phyloP scores from a whole-genome alignment of 2,329 filamentous ascomycete genomes.

The Xylaria sp. region DNA sequence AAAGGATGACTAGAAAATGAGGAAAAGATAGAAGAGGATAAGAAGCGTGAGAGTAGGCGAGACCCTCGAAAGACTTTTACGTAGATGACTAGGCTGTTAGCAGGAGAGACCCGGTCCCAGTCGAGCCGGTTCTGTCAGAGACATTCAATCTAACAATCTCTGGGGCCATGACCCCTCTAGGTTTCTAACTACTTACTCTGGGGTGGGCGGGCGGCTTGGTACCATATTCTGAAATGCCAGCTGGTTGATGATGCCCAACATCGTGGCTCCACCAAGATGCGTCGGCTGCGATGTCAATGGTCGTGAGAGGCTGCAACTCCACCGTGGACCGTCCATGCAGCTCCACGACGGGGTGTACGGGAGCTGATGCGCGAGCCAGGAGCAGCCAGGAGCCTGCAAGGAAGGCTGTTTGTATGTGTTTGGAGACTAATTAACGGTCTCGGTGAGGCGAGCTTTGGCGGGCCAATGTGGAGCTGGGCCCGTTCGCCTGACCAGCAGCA shows the following conservation, averaged over 20 bases:
- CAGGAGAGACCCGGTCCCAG: slow-evolving; percentile 27
- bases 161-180: slow-evolving; percentile 23
- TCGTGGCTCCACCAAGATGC: slow-evolving; percentile 47
- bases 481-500: slow-evolving; percentile 43
- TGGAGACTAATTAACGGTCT: slow-evolving; percentile 28
- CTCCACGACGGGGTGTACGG: slow-evolving; percentile 31
- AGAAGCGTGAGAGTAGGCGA: slow-evolving; percentile 28
- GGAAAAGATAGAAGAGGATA: slow-evolving; percentile 38
- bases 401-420: slow-evolving; percentile 7
- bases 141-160: slow-evolving; percentile 6
- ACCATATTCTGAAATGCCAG: slow-evolving; percentile 30
- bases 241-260: slow-evolving; percentile 48
- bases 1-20: slow-evolving; percentile 35
- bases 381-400: too few relatives aligned
- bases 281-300: slow-evolving; percentile 46
- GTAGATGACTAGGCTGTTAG: slow-evolving; percentile 27
- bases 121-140: slow-evolving; percentile 24
- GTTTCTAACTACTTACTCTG: slow-evolving; percentile 24
- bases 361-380: slow-evolving; percentile 20
- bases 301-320: slow-evolving; percentile 37
- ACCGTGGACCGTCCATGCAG: slow-evolving; percentile 40
- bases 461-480: slow-evolving; percentile 42
- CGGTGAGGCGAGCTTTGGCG: slow-evolving; percentile 45
- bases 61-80: slow-evolving; percentile 27
- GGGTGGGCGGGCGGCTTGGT: slow-evolving; percentile 33